Evolutionary conservation across 1,284 basidiomycete species (phyloP), one percentile per base, ranked within the genome.

Genomic region (Takashimella koratensis): DNA sequence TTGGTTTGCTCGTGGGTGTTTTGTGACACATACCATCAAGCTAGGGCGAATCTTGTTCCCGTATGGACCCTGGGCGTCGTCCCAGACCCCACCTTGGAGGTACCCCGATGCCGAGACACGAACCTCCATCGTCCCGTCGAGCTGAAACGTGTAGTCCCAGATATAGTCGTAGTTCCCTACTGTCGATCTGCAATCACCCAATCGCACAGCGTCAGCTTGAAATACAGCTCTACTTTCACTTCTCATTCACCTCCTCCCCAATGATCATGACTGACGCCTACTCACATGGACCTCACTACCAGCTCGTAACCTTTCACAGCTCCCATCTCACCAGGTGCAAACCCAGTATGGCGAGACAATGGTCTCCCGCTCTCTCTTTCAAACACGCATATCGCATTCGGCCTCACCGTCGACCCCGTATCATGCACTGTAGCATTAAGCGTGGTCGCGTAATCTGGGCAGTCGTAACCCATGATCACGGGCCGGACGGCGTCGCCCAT

Each of bases 41-140:
- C 47, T 40, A 0, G n/a, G 25, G 11, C 79, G 79, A 43, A 86
- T 83, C 16, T 77, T 77, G 27, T 79, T 78, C 0, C 84, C 84
- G 60, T 85, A 86, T 1, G 56, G 51, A 23, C 72, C 74, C 65
- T 85, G 80, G 10, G 76, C 63, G 1, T 75, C 59, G 48, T 81
- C 79, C 80, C 82, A 84, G 65, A 77, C 82, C 11, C 79, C 82
- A 54, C 81, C 83, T 73, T 85, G 85, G 48, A 86, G 75, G 65
- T 86, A 86, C 4, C 85, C 85, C 4, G 83, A 85, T 0, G 85
- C 84, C 11, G 83, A 84, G 16, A 86, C 57, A 2, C 81, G 77
- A 23, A 85, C 82, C 68, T 86, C 84, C 24, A 86, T 80, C 4
- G 83, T 83, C 2, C 85, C 84, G 59, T 86, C 84, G 11, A 84